These are phyloP conservation scores for Citrus sp. DNA, from an alignment of 345 rosid species.

Conservation along the genomic window DNA sequence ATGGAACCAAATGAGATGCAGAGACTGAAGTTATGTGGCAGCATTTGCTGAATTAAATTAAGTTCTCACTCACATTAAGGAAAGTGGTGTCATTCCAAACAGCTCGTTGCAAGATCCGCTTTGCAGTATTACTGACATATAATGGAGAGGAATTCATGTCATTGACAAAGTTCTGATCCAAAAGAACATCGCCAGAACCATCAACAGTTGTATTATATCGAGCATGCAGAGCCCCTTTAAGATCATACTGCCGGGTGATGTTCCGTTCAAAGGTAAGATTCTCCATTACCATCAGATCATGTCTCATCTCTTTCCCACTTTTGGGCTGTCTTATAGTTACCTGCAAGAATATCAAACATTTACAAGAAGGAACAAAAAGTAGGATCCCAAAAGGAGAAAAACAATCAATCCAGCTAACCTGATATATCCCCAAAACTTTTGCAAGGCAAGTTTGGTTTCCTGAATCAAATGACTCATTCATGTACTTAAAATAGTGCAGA, in stretches of 20 bases:
- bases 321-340: constrained; percentile 72
- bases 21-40: background rate
- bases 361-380: background rate
- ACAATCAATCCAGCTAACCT: constrained; percentile 43
- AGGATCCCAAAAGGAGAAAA: background rate
- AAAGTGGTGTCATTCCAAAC: constrained; percentile 95
- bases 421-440: constrained; percentile 92
- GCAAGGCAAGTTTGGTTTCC: constrained; percentile 96
- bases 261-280: constrained; percentile 75
- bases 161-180: constrained; percentile 92
- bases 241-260: constrained; percentile 83
- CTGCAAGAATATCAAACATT: constrained; percentile 36
- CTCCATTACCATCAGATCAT: constrained; percentile 98
- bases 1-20: background rate
- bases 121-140: constrained; percentile 77
- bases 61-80: constrained; percentile 66
- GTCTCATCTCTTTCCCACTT: constrained; percentile 74
- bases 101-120: constrained; percentile 70
- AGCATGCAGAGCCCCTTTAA: constrained; percentile 87
- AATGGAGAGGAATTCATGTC: constrained; percentile 91
- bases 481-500: constrained; percentile 74
- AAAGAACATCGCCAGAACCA: constrained; percentile 70
- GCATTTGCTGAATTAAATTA: background rate
- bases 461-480: constrained; percentile 60
- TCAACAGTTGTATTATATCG: constrained; percentile 52